Evolutionary conservation across 495 filamentous ascomycete genomes (phyloP).

Genomic region (Penicillium turbatum): DNA sequence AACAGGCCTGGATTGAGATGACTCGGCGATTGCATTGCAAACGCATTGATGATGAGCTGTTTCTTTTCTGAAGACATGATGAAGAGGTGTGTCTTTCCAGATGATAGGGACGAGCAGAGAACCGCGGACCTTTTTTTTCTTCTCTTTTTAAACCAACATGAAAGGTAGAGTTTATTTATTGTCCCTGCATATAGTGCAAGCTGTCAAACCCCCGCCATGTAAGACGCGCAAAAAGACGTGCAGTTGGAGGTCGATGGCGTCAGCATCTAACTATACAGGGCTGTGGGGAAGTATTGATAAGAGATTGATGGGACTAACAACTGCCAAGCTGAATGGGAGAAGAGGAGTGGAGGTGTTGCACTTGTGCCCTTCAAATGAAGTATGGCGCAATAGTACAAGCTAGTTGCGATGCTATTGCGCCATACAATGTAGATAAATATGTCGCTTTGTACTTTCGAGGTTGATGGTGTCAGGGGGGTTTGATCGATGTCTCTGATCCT

Average conservation of each 20-base stretch:
- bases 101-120: background rate
- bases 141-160: background rate
- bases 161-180: constrained; percentile 3
- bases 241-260: constrained; percentile 30
- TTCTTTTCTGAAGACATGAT: constrained; percentile 36
- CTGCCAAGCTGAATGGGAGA: background rate
- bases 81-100: background rate
- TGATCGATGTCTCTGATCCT: too few relatives aligned
- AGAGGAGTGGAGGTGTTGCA: background rate
- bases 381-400: background rate
- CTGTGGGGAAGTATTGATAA: background rate
- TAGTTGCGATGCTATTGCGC: background rate
- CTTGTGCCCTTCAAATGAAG: background rate
- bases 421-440: too few relatives aligned
- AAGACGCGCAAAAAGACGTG: constrained; percentile 18
- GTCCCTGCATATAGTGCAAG: constrained; percentile 2
- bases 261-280: constrained; percentile 10
- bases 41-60: constrained; percentile 55
- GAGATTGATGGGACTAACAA: background rate
- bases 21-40: constrained; percentile 47
- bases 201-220: constrained; percentile 19
- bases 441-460: too few relatives aligned
- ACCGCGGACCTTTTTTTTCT: background rate
- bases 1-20: constrained; percentile 51
- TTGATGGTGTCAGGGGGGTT: too few relatives aligned